Evolutionary conservation across 306 rosid genomes (phyloP), one percentile per base, ranked within the genome.

Genomic region (Phaseolus lunatus): DNA sequence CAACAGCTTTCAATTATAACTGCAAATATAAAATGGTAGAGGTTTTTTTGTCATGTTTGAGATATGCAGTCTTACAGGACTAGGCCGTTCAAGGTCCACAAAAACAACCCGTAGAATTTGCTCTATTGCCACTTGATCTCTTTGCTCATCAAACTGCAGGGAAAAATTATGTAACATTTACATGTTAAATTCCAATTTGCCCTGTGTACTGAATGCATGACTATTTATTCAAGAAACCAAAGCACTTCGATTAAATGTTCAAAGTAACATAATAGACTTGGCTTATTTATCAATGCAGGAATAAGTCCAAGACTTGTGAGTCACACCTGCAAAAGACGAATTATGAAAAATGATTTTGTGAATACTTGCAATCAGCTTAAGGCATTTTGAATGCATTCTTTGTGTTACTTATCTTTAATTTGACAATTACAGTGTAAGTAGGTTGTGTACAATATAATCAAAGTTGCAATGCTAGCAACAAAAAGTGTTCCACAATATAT

Each of bases 111-210:
- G 92, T 80, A 95, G 76, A 79, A 92, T 88, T 82, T 90, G 97
- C 89, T 95, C 98, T 54, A 90, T 87, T 23, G 94, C 90, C 5
- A 92, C 97, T 77, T 86, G 91, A 66, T 95, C 97, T 84, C 87
- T 92, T 84, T 90, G 97, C 83, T 95, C 98, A 4, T 95, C 98
- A 74, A 95, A 95, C 98, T 95, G 86, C 78, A 64, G 14, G 14
- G 68, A 72, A 72, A 43, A 54, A 68, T 81, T 22, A 35, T 35
- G 35, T 52, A 31, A 65, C 64, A 18, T 31, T 3, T 5, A 12
- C 70, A 66, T 66, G n/a, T 6, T 66, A 66, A 20, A 66, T 66
- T 66, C 50, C 19, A 29, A 39, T 66, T 66, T 47, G 19, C 14
- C 8, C 16, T 14, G 52, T 48, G 16, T 22, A 72, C 27, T 24